Base-by-base conservation (phyloP, 2,329 filamentous ascomycete species). In the Fusarium mangiferae region DNA sequence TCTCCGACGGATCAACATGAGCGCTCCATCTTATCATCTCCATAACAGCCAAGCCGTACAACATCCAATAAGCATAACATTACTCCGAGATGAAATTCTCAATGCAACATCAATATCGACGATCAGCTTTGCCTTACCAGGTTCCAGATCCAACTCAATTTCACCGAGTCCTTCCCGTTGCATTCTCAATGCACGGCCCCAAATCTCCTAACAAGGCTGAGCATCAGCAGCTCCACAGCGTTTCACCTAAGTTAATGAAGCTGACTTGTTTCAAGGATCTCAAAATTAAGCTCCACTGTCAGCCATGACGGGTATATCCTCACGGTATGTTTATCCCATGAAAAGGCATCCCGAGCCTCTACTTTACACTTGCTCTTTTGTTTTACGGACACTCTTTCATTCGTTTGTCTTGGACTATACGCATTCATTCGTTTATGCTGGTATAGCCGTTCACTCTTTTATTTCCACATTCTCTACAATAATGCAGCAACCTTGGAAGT, bases 401-500 rank as follows among this genome's bases (percentile, higher is more conserved):
- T 58, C 36, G 3, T 35, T 59, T 13, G 30, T 33, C 11, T 24
- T 28, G 3, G 42, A 52, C 35, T 62, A 11, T 42, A 62, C n/a
- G 6, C 38, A 30, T 46, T 66, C 42, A 35, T 39, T 66, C n/a
- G 1, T 38, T 45, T 8, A 54, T 20, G 6, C 15, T 58, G 13
- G 42, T 39, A 39, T 51, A 35, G 42, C 39, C 38, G 17, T 46
- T 57, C 44, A 48, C 20, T 60, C 38, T 14, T 49, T 68, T 33
- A n/a, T 54, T 56, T 11, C 0, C 8, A 56, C 30, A 13, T 28
- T 66, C 36, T 3, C 24, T 59, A 17, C 11, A 46, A 67, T 22
- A 17, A 68, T 68, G 65, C 63, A 30, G 1, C 65, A 49, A 13
- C 36, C 54, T 2, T 68, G 65, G 65, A 68, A 68, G 45, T 36